Base-by-base conservation (phyloP, 495 filamentous ascomycete genomes). In the Penicillium cinerascens region DNA sequence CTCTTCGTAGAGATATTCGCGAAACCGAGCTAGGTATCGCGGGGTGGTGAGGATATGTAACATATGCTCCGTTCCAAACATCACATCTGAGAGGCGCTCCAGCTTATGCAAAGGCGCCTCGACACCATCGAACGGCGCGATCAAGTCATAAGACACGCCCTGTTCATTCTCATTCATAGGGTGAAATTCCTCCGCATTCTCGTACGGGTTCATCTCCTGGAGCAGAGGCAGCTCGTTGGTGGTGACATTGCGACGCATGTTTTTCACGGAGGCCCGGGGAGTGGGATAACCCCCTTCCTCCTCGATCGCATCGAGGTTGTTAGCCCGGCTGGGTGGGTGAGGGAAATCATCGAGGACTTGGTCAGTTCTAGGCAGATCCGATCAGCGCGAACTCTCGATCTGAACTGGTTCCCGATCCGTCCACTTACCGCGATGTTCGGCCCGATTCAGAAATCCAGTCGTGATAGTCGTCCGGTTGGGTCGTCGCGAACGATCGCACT, bases 31-130 rank as follows among this genome's bases (percentile, higher is more conserved):
- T 42, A 92, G 82, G 53, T 90, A 82, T 9, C 77, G 68, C 33
- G 83, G 83, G 54, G 88, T 86, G 43, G 84, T 82, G 33, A 86
- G 74, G 2, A 80, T 74, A 0, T 74, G 66, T 42, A 77, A 61
- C 48, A 90, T 78, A 64, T 89, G 87, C 45, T 84, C 78, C 6
- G 55, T 60, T 6, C 83, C 85, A 58, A 89, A 88, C 52, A 91
- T 73, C 23, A 80, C 67, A 26, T 86, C 81, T 2, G 84, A 79
- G 29, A 79, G 73, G 20, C 66, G 68, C 69, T 89, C 86, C 1
- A 91, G 67, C 16, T 67, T 64, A 39, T 72, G 66, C 2, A 66
- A 60, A 6, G 70, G 68, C 8, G 60, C 55, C 22, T 67, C 64
- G 10, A 47, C 38, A 18, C 56, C 58, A 11, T 60, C 61, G 36